Evolutionary conservation across 2,329 filamentous ascomycete genomes (phyloP).

Genomic region (Epichloe typhina): DNA sequence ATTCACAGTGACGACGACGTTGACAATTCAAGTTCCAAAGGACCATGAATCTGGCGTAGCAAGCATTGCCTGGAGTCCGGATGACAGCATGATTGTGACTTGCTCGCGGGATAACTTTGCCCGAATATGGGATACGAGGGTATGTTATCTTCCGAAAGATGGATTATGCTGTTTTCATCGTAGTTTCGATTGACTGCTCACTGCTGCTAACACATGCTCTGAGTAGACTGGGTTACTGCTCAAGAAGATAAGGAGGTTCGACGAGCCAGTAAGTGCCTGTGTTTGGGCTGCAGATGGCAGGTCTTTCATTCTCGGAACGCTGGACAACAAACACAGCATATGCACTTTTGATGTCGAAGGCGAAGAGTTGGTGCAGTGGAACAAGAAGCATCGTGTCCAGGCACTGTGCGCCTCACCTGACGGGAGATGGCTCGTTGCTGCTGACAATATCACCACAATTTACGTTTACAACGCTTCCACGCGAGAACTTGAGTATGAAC

Average conservation of each 20-base stretch:
- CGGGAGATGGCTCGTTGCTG: slow-evolving; percentile 66
- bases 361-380: slow-evolving; percentile 51
- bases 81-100: slow-evolving; percentile 74
- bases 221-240: slow-evolving; percentile 49
- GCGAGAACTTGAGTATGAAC: slow-evolving; percentile 60
- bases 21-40: slow-evolving; percentile 25
- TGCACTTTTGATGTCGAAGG: slow-evolving; percentile 58
- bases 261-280: slow-evolving; percentile 77
- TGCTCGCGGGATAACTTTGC: slow-evolving; percentile 66
- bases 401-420: slow-evolving; percentile 75
- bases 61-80: slow-evolving; percentile 82
- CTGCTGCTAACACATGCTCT: neutral
- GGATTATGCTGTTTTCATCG: neutral
- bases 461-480: slow-evolving; percentile 74
- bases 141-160: slow-evolving; percentile 25
- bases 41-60: slow-evolving; percentile 61
- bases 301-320: slow-evolving; percentile 66
- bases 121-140: slow-evolving; percentile 59
- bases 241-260: slow-evolving; percentile 53
- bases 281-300: slow-evolving; percentile 75
- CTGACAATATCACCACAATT: slow-evolving; percentile 56
- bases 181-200: too few species aligned
- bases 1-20: slow-evolving; percentile 49
- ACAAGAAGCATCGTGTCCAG: slow-evolving; percentile 60
- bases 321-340: slow-evolving; percentile 54